phyloP scores from a whole-genome alignment of 306 rosid species.

The Citrullus mucosospermus region DNA sequence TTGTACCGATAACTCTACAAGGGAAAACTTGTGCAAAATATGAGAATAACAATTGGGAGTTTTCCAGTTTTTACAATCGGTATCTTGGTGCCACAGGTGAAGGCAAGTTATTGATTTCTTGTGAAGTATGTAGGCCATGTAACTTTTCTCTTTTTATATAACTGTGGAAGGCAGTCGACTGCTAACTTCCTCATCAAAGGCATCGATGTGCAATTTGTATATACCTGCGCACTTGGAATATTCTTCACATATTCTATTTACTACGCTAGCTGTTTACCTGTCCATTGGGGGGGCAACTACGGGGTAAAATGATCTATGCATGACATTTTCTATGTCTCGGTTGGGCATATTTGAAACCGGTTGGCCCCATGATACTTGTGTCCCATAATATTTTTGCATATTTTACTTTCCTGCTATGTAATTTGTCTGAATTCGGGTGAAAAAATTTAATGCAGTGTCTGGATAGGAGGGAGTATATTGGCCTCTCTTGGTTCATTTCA shows the following conservation, averaged over 20 bases:
- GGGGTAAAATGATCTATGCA: neutral
- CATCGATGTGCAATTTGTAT: neutral
- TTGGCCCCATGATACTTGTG: neutral
- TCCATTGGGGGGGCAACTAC: neutral
- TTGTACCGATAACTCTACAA: neutral
- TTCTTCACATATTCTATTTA: neutral
- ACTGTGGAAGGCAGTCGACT: neutral
- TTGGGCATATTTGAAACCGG: neutral
- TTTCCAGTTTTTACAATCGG: neutral
- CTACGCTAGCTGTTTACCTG: neutral
- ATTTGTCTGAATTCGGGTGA: neutral
- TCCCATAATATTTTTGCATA: neutral
- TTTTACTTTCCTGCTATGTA: neutral
- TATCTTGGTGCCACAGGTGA: neutral
- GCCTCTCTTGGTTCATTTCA: slow-evolving; percentile 99
- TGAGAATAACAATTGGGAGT: neutral
- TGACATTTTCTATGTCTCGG: neutral
- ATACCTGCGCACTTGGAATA: neutral
- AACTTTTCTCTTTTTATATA: neutral
- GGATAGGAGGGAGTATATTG: slow-evolving; percentile 99
- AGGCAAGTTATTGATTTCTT: neutral
- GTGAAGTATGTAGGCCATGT: neutral
- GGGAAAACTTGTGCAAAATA: neutral
- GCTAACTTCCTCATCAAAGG: neutral
- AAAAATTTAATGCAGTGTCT: slow-evolving; percentile 37